phyloP scores from a whole-genome alignment of 2,329 filamentous ascomycete species.

The Tetracladium maxilliforme region DNA sequence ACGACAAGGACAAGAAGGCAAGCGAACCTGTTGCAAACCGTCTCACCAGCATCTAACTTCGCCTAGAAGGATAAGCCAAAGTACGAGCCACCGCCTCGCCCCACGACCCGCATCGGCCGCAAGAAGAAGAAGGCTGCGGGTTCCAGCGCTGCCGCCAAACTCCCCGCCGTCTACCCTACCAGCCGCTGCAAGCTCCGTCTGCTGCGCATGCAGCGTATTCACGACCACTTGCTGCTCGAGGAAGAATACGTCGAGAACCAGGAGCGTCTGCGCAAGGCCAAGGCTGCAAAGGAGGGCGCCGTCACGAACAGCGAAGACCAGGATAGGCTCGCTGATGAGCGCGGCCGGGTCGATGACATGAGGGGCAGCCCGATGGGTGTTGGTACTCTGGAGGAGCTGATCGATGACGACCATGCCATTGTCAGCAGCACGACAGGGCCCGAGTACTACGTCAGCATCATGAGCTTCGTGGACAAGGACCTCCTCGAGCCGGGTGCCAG shows the following conservation, averaged over 20 bases:
- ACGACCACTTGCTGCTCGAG: conserved; percentile 91
- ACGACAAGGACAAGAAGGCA: conserved; percentile 93
- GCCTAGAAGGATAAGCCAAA: conserved; percentile 96
- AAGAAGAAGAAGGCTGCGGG: conserved; percentile 97
- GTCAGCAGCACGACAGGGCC: conserved; percentile 94
- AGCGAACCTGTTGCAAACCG: conserved; percentile 5
- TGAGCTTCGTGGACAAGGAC: conserved; percentile 99
- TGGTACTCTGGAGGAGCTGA: conserved; percentile 94
- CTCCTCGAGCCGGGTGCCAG: conserved; percentile 91
- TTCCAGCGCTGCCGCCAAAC: conserved; percentile 86
- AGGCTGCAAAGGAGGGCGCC: conserved; percentile 58
- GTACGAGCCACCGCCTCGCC: conserved; percentile 96
- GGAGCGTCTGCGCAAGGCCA: conserved; percentile 85
- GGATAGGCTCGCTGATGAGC: conserved; percentile 88
- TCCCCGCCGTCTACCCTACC: conserved; percentile 86
- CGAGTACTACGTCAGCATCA: conserved; percentile 99
- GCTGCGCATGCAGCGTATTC: conserved; percentile 94
- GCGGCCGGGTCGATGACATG: conserved; percentile 94
- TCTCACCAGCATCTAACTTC: conserved; percentile 1
- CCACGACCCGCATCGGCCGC: conserved; percentile 89
- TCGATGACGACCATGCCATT: conserved; percentile 97
- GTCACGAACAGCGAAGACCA: conserved; percentile 55
- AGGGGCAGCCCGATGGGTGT: conserved; percentile 97
- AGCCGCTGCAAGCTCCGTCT: conserved; percentile 96
- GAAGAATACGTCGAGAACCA: conserved; percentile 99